Evolutionary conservation across 129 eudicot species (phyloP).

Genomic region (Scalesia atractyloides): DNA sequence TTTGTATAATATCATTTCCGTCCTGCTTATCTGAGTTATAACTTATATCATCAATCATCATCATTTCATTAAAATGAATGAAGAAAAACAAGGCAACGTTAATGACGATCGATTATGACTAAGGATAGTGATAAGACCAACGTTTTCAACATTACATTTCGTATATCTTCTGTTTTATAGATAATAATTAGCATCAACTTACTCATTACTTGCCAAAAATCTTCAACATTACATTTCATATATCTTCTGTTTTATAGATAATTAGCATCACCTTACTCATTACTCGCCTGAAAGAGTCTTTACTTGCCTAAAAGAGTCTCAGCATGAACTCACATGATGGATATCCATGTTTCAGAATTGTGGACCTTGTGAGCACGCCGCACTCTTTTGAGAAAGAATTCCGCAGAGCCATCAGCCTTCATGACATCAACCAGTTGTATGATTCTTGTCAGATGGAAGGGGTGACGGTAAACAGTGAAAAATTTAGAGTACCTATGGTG

Average conservation of each 20-base stretch:
- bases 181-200: background rate
- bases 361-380: background rate
- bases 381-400: background rate
- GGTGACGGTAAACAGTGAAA: background rate
- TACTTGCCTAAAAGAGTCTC: background rate
- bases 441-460: background rate
- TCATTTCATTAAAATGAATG: background rate
- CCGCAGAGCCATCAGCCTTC: background rate
- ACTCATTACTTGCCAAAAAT: background rate
- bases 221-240: background rate
- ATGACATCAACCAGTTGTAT: background rate
- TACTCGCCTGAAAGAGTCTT: background rate
- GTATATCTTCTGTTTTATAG: background rate
- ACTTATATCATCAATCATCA: no score
- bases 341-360: background rate
- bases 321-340: background rate
- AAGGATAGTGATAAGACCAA: background rate
- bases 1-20: no score
- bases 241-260: background rate
- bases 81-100: background rate
- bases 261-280: background rate
- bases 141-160: background rate
- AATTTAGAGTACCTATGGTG: slow-evolving; percentile 32
- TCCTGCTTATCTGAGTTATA: no score
- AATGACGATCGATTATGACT: background rate